Conservation (phyloP, 192 early-diverging fungal species). For the Coemansia pectinata region DNA sequence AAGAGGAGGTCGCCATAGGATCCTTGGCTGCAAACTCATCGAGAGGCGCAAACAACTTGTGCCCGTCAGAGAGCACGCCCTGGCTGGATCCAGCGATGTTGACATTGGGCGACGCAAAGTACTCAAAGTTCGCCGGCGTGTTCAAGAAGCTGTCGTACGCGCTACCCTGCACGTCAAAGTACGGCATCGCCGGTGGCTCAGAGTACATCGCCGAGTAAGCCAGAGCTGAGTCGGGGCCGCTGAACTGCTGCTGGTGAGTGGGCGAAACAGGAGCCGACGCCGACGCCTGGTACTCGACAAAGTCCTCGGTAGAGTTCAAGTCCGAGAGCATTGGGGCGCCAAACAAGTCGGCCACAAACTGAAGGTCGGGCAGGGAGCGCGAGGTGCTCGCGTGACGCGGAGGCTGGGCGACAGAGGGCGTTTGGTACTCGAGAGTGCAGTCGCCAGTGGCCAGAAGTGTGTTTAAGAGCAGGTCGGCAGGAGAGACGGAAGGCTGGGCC, state of each 20-base stretch:
- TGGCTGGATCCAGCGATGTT: background rate
- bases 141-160: constrained; percentile 40
- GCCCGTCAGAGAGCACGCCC: background rate
- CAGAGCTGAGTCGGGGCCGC: constrained; percentile 21
- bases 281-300: constrained; percentile 12
- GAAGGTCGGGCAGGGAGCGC: constrained; percentile 20
- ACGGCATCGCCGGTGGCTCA: background rate
- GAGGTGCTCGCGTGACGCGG: background rate
- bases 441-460: constrained; percentile 17
- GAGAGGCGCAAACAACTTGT: constrained; percentile 49
- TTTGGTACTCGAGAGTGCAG: constrained; percentile 19
- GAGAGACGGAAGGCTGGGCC: background rate
- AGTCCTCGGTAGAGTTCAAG: background rate
- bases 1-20: background rate
- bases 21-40: constrained; percentile 42
- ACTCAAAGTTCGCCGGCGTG: constrained; percentile 27
- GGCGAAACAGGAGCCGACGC: constrained; percentile 33
- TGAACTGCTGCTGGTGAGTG: constrained; percentile 1
- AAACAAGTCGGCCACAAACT: constrained; percentile 12
- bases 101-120: constrained; percentile 17
- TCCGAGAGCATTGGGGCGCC: constrained; percentile 21
- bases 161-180: constrained; percentile 24
- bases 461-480: constrained; percentile 20
- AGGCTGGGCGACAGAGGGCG: constrained; percentile 12
- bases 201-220: constrained; percentile 7